These are phyloP conservation scores for Angophora floribunda DNA, from an alignment of 345 rosid genomes.

Conservation along the genomic window DNA sequence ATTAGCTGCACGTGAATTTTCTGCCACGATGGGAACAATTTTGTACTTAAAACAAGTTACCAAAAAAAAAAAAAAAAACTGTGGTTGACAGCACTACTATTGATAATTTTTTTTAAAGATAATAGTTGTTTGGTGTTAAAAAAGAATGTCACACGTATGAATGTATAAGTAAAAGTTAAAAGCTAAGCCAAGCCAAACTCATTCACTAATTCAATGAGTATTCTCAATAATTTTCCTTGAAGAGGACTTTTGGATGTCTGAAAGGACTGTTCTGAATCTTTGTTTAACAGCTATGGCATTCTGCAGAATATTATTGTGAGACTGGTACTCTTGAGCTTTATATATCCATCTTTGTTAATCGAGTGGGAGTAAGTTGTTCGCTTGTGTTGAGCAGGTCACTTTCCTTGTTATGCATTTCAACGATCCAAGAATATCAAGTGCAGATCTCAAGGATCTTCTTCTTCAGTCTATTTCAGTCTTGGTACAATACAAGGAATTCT, in stretches of 20 bases:
- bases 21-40: not conserved
- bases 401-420: slow-evolving; percentile 86
- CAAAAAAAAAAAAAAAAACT: not conserved
- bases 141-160: not conserved
- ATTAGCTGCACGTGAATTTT: not conserved
- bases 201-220: not conserved
- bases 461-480: slow-evolving; percentile 92
- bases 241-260: not conserved
- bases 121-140: not conserved
- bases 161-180: not conserved
- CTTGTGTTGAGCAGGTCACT: slow-evolving; percentile 50
- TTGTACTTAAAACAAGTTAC: not conserved
- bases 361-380: not conserved
- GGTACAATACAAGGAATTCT: slow-evolving; percentile 81
- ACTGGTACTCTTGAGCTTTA: not conserved
- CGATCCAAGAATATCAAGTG: slow-evolving; percentile 80
- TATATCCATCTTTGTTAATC: not conserved
- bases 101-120: not conserved
- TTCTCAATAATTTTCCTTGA: not conserved
- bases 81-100: not conserved
- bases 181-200: not conserved
- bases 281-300: not conserved
- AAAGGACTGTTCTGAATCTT: not conserved
- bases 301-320: not conserved
- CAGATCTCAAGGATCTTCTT: slow-evolving; percentile 86